Conservation (phyloP, 805 yeast species). For the Lipomyces yamadae region DNA sequence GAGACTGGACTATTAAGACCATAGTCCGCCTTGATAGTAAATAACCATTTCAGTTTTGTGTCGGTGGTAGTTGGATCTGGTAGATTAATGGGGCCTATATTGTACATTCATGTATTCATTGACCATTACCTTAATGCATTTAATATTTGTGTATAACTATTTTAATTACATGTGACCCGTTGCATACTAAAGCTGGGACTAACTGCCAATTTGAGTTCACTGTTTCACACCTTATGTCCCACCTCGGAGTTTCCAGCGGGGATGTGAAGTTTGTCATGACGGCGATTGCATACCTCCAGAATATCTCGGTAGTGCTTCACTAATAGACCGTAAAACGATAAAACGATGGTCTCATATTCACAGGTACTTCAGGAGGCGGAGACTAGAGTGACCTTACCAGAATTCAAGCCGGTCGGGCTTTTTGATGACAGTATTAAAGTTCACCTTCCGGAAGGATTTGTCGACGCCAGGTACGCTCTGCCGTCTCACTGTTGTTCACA, state of each 20-base stretch:
- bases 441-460: conserved; percentile 59
- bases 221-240: no score
- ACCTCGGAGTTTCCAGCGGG: no score
- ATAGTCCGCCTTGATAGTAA: conserved; percentile 8
- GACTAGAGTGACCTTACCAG: conserved; percentile 16
- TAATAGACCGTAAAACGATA: background rate
- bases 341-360: conserved; percentile 12
- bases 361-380: conserved; percentile 19
- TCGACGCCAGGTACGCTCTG: conserved; percentile 62
- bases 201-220: no score
- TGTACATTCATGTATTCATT: conserved; percentile 1
- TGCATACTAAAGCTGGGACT: background rate
- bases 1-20: conserved; percentile 47
- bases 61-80: background rate
- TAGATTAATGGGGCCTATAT: conserved; percentile 1
- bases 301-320: background rate
- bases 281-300: background rate
- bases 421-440: conserved; percentile 85
- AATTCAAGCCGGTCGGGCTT: conserved; percentile 44
- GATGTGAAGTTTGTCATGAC: background rate
- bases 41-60: background rate
- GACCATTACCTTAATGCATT: background rate
- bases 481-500: background rate
- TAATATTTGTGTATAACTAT: background rate
- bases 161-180: background rate